A percentile compares a stretch with the other conserved stretches of the same genome.
Evolutionary conservation across 2,329 filamentous ascomycete species (phyloP).

Genomic region (Alternaria solani): DNA sequence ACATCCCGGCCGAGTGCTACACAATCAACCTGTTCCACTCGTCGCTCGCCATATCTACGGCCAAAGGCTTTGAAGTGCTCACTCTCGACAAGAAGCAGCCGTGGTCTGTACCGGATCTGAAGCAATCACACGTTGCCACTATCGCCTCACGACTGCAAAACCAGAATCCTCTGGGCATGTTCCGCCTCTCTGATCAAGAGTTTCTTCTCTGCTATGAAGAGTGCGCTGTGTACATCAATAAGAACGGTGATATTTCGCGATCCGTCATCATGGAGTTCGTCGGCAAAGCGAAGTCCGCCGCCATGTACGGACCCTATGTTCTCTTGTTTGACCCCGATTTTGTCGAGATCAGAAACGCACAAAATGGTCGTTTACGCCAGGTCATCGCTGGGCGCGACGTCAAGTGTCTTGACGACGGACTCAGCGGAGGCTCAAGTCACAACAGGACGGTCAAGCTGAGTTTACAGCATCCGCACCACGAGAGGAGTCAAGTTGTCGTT

Average conservation of each 20-base stretch:
- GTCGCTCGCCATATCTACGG: constrained; percentile 88
- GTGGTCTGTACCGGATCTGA: constrained; percentile 90
- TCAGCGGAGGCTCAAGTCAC: constrained; percentile 48
- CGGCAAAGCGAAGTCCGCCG: constrained; percentile 86
- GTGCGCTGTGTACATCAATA: constrained; percentile 97
- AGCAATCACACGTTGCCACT: constrained; percentile 77
- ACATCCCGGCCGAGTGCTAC: constrained; percentile 93
- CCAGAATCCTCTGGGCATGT: constrained; percentile 92
- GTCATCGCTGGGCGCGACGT: constrained; percentile 94
- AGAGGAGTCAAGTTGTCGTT: constrained; percentile 85
- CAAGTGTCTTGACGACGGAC: constrained; percentile 79
- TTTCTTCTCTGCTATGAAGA: constrained; percentile 95
- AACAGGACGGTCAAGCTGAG: constrained; percentile 88
- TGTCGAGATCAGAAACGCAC: constrained; percentile 94
- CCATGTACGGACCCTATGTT: constrained; percentile 90
- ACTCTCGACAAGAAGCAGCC: constrained; percentile 97
- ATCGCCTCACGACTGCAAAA: constrained; percentile 85
- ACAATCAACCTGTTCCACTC: constrained; percentile 96
- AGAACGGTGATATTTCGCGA: constrained; percentile 93
- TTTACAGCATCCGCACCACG: constrained; percentile 91
- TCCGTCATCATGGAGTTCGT: constrained; percentile 99
- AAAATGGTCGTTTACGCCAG: constrained; percentile 91
- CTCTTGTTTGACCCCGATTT: constrained; percentile 96
- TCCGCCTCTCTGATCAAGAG: constrained; percentile 79
- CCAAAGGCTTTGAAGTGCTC: constrained; percentile 93